A percentile compares a stretch with the other conserved stretches of the same genome.
Evolutionary conservation across 2,329 filamentous ascomycete species (phyloP).

Genomic region (Calonectria pteridis): DNA sequence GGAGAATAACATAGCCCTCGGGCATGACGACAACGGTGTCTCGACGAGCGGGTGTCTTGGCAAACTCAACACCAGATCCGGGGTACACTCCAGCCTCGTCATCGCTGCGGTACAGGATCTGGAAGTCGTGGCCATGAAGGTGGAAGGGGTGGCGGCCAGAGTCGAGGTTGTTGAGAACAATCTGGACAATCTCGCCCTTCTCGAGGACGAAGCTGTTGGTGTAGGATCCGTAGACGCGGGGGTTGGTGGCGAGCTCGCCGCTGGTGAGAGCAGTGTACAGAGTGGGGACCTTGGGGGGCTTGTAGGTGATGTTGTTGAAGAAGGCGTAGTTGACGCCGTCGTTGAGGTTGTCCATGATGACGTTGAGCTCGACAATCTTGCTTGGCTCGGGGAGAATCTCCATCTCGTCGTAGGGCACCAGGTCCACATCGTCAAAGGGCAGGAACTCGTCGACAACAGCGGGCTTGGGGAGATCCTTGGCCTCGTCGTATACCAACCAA

Average conservation of each 20-base stretch:
- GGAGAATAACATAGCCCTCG: slow-evolving; percentile 75
- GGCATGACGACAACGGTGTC: slow-evolving; percentile 77
- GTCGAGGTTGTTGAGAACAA: slow-evolving; percentile 84
- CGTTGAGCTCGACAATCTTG: slow-evolving; percentile 71
- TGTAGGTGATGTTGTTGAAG: slow-evolving; percentile 85
- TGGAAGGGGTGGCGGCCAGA: slow-evolving; percentile 80
- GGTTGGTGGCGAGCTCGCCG: slow-evolving; percentile 69
- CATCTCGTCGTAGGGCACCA: slow-evolving; percentile 77
- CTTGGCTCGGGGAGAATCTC: slow-evolving; percentile 72
- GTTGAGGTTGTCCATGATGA: slow-evolving; percentile 72
- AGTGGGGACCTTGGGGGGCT: slow-evolving; percentile 79
- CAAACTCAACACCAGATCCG: slow-evolving; percentile 60
- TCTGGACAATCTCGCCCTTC: slow-evolving; percentile 76
- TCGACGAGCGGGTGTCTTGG: slow-evolving; percentile 71
- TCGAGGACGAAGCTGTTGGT: slow-evolving; percentile 77
- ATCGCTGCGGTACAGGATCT: slow-evolving; percentile 71
- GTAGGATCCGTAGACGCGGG: slow-evolving; percentile 73
- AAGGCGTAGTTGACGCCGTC: slow-evolving; percentile 74
- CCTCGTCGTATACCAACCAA: slow-evolving; percentile 71
- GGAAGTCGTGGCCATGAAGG: slow-evolving; percentile 82
- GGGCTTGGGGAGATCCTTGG: slow-evolving; percentile 61
- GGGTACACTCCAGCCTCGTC: slow-evolving; percentile 70
- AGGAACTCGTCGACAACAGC: slow-evolving; percentile 71
- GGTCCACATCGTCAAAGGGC: slow-evolving; percentile 79
- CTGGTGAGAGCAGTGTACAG: slow-evolving; percentile 81